phyloP scores from a whole-genome alignment of 768 basidiomycete genomes.

The Tephrocybe rancida region DNA sequence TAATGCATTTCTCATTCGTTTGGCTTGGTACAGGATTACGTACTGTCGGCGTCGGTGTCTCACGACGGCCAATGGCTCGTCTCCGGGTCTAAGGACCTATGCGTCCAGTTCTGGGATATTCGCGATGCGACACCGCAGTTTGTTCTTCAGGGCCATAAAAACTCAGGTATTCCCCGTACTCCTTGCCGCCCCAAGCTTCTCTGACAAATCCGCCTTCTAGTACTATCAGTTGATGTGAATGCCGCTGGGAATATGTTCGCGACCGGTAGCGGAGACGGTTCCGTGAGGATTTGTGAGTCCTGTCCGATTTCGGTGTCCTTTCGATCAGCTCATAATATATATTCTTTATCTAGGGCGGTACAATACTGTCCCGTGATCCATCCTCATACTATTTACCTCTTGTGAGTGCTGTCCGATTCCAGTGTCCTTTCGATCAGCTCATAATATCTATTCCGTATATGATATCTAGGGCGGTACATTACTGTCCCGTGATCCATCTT shows the following conservation, averaged over 20 bases:
- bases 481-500: constrained; percentile 3
- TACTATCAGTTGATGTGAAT: constrained; percentile 53
- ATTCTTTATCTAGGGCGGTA: constrained; percentile 14
- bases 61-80: constrained; percentile 95
- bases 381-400: background rate
- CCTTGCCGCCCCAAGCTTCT: background rate
- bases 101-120: constrained; percentile 94
- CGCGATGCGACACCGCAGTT: constrained; percentile 78
- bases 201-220: constrained; percentile 22
- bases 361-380: constrained; percentile 3
- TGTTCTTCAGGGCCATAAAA: constrained; percentile 81
- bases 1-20: constrained; percentile 32
- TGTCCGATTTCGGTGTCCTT: constrained; percentile 16
- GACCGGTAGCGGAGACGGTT: constrained; percentile 57
- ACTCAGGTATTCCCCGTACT: constrained; percentile 44
- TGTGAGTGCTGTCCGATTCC: too few species aligned
- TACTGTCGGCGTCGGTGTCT: constrained; percentile 65
- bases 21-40: constrained; percentile 49
- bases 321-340: background rate
- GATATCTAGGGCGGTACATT: constrained; percentile 15
- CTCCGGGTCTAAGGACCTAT: constrained; percentile 92
- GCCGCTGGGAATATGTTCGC: constrained; percentile 47
- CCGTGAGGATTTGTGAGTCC: constrained; percentile 58
- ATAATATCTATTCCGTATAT: too few species aligned
- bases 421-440: constrained; percentile 1